Percentiles rank a stretch among this genome's conserved stretches.
Evolutionary conservation across 164 flowering plant genomes (phyloP).

Genomic region (Vitis rupestris): DNA sequence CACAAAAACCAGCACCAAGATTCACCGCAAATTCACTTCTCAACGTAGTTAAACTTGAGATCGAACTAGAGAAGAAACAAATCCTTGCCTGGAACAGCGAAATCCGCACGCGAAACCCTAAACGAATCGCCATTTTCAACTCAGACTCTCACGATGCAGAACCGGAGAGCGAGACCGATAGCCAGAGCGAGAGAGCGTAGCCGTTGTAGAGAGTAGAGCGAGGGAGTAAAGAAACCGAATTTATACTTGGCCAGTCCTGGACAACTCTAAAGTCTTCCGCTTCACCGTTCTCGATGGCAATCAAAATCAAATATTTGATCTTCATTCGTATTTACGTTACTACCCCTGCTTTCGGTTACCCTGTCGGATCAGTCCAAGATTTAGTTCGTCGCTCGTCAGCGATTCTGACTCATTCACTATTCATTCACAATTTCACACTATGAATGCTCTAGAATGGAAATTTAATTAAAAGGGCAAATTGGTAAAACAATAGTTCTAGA

Average conservation of each 20-base stretch:
- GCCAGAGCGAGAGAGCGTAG: not conserved
- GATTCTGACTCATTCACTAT: too few species aligned
- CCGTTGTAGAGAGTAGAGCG: not conserved
- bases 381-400: too few species aligned
- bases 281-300: not conserved
- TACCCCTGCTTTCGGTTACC: slow-evolving; percentile 22
- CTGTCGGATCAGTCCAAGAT: too few species aligned
- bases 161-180: slow-evolving; percentile 1
- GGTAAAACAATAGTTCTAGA: too few species aligned
- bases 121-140: slow-evolving; percentile 4
- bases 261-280: not conserved
- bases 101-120: slow-evolving; percentile 9
- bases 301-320: not conserved
- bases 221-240: slow-evolving; percentile 8
- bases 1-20: not conserved
- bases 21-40: not conserved
- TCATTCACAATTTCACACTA: too few species aligned
- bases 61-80: not conserved
- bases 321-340: not conserved
- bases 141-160: not conserved
- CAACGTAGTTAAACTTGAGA: not conserved
- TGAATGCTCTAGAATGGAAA: too few species aligned
- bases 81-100: slow-evolving; percentile 14
- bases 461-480: too few species aligned
- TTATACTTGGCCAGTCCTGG: slow-evolving; percentile 9